These are phyloP conservation scores for Diutina sp. DNA, from an alignment of 1,139 yeast genomes.

Conservation along the genomic window DNA sequence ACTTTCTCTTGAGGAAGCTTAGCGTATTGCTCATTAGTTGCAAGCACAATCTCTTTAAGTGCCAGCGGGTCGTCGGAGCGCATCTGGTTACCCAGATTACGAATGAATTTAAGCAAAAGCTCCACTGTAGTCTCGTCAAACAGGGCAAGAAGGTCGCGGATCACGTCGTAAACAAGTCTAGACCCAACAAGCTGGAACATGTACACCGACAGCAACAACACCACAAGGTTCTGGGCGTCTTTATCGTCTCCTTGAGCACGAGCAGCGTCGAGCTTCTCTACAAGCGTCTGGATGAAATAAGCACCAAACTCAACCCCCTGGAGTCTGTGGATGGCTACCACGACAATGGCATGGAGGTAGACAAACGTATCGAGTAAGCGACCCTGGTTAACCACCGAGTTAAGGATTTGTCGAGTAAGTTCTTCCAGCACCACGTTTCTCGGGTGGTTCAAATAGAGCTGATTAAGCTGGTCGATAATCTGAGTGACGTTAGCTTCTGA, in stretches of 20 bases:
- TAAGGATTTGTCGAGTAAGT: conserved; percentile 49
- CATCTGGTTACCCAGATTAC: conserved; percentile 72
- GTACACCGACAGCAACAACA: conserved; percentile 66
- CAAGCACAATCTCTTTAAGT: conserved; percentile 61
- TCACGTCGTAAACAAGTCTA: conserved; percentile 63
- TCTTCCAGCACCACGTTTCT: conserved; percentile 67
- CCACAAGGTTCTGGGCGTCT: conserved; percentile 57
- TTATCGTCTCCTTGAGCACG: conserved; percentile 15
- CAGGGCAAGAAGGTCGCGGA: conserved; percentile 39
- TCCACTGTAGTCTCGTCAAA: conserved; percentile 70
- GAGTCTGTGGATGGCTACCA: conserved; percentile 60
- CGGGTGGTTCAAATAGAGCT: conserved; percentile 51
- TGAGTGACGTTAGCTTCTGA: conserved; percentile 73
- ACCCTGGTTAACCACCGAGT: conserved; percentile 52
- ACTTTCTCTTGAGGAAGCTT: conserved; percentile 13
- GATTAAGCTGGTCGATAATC: conserved; percentile 58
- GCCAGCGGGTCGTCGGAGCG: conserved; percentile 86
- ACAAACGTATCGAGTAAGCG: conserved; percentile 68
- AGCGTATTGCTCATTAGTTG: conserved; percentile 10
- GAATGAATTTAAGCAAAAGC: conserved; percentile 54
- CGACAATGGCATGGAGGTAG: conserved; percentile 66
- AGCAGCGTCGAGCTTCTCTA: conserved; percentile 43
- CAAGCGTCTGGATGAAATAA: conserved; percentile 60
- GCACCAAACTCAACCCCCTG: conserved; percentile 94
- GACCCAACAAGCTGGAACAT: conserved; percentile 67